Evolutionary conservation across 176 grass and related monocot species (phyloP).

Genomic region (Carex myosuroides): DNA sequence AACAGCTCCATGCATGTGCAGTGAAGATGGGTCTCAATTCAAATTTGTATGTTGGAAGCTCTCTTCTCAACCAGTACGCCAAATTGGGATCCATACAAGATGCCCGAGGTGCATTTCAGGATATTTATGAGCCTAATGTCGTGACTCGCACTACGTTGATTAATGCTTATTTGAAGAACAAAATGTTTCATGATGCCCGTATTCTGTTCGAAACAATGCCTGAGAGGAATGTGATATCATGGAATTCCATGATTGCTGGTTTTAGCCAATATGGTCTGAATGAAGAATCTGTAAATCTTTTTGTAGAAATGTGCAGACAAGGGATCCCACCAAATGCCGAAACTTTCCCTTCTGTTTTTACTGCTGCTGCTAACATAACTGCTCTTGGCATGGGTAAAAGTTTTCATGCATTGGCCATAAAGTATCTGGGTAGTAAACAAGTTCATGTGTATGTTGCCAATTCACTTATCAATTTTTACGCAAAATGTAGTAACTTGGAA

Average conservation of each 20-base stretch:
- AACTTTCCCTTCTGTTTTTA: constrained; percentile 52
- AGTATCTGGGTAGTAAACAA: constrained; percentile 40
- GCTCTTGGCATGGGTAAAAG: constrained; percentile 59
- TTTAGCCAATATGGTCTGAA: constrained; percentile 58
- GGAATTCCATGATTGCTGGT: constrained; percentile 75
- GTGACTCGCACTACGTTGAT: constrained; percentile 64
- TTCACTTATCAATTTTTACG: constrained; percentile 70
- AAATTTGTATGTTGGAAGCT: constrained; percentile 66
- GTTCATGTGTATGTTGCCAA: constrained; percentile 49
- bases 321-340: constrained; percentile 38
- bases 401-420: constrained; percentile 69
- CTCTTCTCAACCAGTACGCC: constrained; percentile 69
- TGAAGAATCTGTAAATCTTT: constrained; percentile 50
- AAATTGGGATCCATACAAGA: constrained; percentile 61
- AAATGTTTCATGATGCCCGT: constrained; percentile 37
- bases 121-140: constrained; percentile 57
- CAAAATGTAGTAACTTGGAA: constrained; percentile 64
- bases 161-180: constrained; percentile 47
- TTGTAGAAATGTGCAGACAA: constrained; percentile 55
- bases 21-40: constrained; percentile 62
- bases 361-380: constrained; percentile 51
- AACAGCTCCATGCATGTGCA: constrained; percentile 61
- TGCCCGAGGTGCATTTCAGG: constrained; percentile 38
- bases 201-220: constrained; percentile 56
- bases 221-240: constrained; percentile 61